Conservation (phyloP, 2,329 filamentous ascomycete genomes). For the Xylaria sp. region DNA sequence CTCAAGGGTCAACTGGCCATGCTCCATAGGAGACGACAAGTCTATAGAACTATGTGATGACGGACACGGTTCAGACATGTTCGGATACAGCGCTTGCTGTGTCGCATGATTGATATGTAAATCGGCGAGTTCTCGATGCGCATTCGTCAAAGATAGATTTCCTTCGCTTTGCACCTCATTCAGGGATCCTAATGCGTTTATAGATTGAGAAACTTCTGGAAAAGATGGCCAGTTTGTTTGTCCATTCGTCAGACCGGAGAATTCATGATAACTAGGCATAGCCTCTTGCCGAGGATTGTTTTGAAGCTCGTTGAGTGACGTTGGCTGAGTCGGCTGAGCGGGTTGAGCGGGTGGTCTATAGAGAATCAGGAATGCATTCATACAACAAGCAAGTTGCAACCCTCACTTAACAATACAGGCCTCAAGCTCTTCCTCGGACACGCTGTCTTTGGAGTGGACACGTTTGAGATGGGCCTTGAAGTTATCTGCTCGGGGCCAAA, state of each 20-base stretch:
- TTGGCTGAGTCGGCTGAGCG: neutral
- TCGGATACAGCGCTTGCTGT: slow-evolving; percentile 18
- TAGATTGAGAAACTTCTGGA: slow-evolving; percentile 4
- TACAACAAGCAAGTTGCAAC: neutral
- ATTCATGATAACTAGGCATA: slow-evolving; percentile 22
- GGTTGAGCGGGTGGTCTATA: slow-evolving; percentile 6
- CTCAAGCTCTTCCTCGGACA: slow-evolving; percentile 53
- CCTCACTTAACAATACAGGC: slow-evolving; percentile 48
- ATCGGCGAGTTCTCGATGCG: slow-evolving; percentile 12
- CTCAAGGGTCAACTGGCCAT: neutral
- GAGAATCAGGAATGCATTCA: slow-evolving; percentile 34
- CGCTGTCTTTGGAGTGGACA: slow-evolving; percentile 64
- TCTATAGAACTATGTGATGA: slow-evolving; percentile 8
- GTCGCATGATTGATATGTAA: slow-evolving; percentile 1
- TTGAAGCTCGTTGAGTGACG: slow-evolving; percentile 14
- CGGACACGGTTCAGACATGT: neutral
- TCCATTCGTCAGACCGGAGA: slow-evolving; percentile 24
- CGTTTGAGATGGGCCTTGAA: slow-evolving; percentile 81
- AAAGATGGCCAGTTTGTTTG: slow-evolving; percentile 23
- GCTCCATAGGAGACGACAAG: slow-evolving; percentile 14
- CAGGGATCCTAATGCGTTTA: neutral
- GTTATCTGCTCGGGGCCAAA: slow-evolving; percentile 86
- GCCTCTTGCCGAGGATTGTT: slow-evolving; percentile 22
- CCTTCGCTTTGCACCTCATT: slow-evolving; percentile 14
- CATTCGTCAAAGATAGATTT: slow-evolving; percentile 8